Base-by-base conservation (phyloP, 768 basidiomycete genomes). In the Rhodotorula babjevae region DNA sequence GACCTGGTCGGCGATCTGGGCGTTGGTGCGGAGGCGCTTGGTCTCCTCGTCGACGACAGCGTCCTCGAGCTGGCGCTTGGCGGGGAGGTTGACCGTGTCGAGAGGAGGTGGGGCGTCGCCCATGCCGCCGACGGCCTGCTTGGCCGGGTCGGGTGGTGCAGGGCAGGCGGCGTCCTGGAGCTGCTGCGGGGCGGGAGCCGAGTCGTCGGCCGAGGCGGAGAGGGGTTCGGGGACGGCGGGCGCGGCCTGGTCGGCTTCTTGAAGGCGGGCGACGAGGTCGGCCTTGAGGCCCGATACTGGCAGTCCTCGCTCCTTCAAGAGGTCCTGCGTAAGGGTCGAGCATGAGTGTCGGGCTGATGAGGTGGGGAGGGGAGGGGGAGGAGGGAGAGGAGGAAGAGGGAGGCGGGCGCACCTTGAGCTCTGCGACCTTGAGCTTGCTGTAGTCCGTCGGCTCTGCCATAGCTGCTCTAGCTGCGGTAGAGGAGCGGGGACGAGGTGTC, bases 271-370 rank as follows among this genome's bases (percentile, higher is more conserved):
- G 40, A 76, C 64, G 36, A 76, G 62, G 62, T 70, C 68, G 9
- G 68, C 65, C 63, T 76, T 76, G 55, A 67, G 67, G 42, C 75
- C 75, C 1, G 71, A 53, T 18, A 62, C 31, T 21, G 75, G 62
- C 3, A 73, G 42, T 12, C 36, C 40, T 25, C 62, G 59, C 4
- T 57, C 60, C 29, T 57, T 64, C 25, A 76, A 60, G 5, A 70
- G 16, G 7, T 76, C 72, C 75, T 76, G 66, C 21, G 12, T 21
- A 27, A 2, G 21, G 19, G 19, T 27, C 0, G 53, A 59, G 50
- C 6, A 25, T 29, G 53, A 18, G 52, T 50, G 31, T 27, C 31
- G 27, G 8, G 12, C 29, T 50, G 46, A 40, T 44, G 29, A 33
- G 46, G 65, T 27, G 10, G 53, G 31, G 40, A 18, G 23, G 50